These are phyloP conservation scores for Jasminum sambac DNA, from an alignment of 257 asterid species.

Conservation along the genomic window DNA sequence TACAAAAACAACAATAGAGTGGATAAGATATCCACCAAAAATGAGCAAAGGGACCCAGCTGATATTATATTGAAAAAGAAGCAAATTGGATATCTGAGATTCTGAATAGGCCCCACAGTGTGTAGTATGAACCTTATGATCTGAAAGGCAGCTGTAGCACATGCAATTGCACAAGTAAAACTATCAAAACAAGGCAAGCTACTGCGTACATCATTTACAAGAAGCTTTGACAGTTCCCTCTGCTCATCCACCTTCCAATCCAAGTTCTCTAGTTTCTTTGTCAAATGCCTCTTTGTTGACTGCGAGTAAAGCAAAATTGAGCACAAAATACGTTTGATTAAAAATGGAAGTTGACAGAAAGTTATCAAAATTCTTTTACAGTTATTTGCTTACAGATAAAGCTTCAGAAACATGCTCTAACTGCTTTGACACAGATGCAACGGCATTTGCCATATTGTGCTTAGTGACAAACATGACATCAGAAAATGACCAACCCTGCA, in stretches of 20 bases:
- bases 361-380: conserved; percentile 3
- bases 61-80: conserved; percentile 1
- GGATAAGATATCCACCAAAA: too few relatives aligned
- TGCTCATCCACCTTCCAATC: conserved; percentile 83
- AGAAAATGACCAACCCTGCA: conserved; percentile 72
- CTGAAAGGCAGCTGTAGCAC: conserved; percentile 14
- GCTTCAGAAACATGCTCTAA: conserved; percentile 74
- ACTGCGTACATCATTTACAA: conserved; percentile 62
- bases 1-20: too few relatives aligned
- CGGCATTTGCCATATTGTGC: conserved; percentile 82
- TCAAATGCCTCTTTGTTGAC: conserved; percentile 70
- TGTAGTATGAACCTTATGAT: conserved; percentile 1
- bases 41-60: too few relatives aligned
- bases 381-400: conserved; percentile 54
- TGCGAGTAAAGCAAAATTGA: conserved; percentile 31
- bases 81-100: neutral
- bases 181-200: conserved; percentile 8
- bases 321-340: neutral
- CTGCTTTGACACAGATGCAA: conserved; percentile 75
- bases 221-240: conserved; percentile 56
- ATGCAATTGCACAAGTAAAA: conserved; percentile 8
- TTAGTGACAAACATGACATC: conserved; percentile 81
- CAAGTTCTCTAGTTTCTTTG: conserved; percentile 70
- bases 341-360: conserved; percentile 1
- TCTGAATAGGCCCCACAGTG: neutral